Conservation (phyloP, 2,329 filamentous ascomycete species). For the Trichoderma afroharzianum region DNA sequence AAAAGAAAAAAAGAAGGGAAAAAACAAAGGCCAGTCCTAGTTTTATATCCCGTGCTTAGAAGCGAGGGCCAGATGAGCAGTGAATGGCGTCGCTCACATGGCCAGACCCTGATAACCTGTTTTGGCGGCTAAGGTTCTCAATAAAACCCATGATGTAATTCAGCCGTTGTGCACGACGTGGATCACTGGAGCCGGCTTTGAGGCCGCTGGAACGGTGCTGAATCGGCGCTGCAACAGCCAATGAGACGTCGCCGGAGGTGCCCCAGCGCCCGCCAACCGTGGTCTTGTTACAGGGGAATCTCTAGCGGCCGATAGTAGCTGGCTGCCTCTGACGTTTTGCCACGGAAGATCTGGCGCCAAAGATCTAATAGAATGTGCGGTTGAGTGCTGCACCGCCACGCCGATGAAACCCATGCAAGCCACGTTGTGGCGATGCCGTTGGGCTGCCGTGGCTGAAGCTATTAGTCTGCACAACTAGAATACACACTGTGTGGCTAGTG, state of each 20-base stretch:
- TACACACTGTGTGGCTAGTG: constrained; percentile 1
- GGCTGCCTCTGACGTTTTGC: constrained; percentile 12
- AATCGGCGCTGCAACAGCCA: background rate
- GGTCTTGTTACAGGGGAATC: constrained; percentile 2
- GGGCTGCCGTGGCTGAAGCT: constrained; percentile 15
- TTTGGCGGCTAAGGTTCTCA: background rate
- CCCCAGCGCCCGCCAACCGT: background rate
- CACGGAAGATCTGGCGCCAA: constrained; percentile 11
- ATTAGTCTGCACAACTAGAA: background rate
- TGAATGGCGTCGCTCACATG: constrained; percentile 5
- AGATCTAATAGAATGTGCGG: background rate
- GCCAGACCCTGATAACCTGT: constrained; percentile 3
- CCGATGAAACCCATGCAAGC: background rate
- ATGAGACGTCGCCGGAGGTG: background rate
- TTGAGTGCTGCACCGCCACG: background rate
- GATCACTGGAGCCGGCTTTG: background rate
- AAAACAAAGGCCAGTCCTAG: background rate
- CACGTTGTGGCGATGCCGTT: background rate
- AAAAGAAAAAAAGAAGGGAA: background rate
- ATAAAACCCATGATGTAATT: constrained; percentile 15
- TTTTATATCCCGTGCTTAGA: background rate
- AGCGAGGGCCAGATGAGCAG: background rate
- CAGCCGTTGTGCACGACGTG: background rate
- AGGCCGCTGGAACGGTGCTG: background rate
- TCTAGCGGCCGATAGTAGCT: background rate